These are phyloP conservation scores for Saccharomyces paradoxus DNA, from an alignment of 805 yeast species.

Conservation along the genomic window DNA sequence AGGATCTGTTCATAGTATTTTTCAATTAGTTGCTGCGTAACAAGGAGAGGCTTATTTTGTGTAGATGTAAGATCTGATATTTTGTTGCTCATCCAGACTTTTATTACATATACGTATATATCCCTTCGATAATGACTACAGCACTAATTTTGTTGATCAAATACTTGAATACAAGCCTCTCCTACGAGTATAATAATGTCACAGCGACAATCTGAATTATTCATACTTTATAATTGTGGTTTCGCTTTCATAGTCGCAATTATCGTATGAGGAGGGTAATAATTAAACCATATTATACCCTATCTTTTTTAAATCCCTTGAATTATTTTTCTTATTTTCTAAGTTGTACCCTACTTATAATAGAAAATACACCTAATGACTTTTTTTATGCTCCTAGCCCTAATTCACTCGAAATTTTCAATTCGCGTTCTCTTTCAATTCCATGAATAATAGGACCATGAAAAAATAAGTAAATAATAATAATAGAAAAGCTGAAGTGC, in stretches of 20 bases:
- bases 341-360: neutral
- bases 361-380: neutral
- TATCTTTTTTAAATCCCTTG: neutral
- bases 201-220: neutral
- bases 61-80: neutral
- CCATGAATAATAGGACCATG: neutral
- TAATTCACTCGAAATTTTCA: neutral
- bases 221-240: neutral
- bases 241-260: neutral
- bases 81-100: neutral
- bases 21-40: constrained; percentile 19
- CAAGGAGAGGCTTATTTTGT: constrained; percentile 13
- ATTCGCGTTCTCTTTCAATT: neutral
- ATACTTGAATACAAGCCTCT: too few species aligned
- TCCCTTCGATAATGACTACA: neutral
- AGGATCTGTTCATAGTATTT: constrained; percentile 12
- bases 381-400: neutral
- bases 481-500: neutral
- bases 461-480: neutral
- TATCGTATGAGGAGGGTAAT: neutral
- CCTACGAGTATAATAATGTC: neutral
- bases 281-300: neutral
- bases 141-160: neutral
- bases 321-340: neutral
- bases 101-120: neutral